These are phyloP conservation scores for Ceratocystis ficicola DNA, from an alignment of 2,329 filamentous ascomycete species.

Conservation along the genomic window DNA sequence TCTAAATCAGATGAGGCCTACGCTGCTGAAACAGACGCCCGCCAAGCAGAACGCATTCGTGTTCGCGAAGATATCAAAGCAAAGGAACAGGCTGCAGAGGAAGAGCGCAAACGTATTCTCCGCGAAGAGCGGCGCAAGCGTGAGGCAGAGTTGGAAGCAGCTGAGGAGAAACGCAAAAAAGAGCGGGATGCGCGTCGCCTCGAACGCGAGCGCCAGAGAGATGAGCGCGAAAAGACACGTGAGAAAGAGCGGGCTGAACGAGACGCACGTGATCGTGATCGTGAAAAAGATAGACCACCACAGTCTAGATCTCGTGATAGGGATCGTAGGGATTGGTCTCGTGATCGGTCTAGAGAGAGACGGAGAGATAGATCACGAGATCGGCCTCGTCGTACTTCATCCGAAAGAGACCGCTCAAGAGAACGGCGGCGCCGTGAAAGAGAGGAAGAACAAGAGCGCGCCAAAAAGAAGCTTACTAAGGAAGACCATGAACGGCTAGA, in stretches of 20 bases:
- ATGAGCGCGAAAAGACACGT: conserved; percentile 41
- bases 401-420: conserved; percentile 24
- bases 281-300: conserved; percentile 23
- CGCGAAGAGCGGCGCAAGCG: conserved; percentile 43
- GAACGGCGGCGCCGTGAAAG: conserved; percentile 29
- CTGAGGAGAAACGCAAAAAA: conserved; percentile 39
- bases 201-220: conserved; percentile 42
- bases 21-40: conserved; percentile 50
- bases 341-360: conserved; percentile 22
- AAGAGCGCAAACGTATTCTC: conserved; percentile 48
- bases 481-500: conserved; percentile 48
- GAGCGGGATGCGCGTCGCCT: conserved; percentile 40
- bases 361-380: conserved; percentile 23
- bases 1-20: conserved; percentile 65
- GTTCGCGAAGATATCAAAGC: conserved; percentile 48
- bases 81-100: conserved; percentile 48
- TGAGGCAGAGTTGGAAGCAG: conserved; percentile 39
- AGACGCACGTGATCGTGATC: conserved; percentile 28
- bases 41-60: conserved; percentile 48
- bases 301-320: conserved; percentile 10
- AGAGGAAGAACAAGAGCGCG: conserved; percentile 33
- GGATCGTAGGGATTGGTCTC: conserved; percentile 6
- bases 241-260: conserved; percentile 31
- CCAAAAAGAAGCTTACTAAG: conserved; percentile 44
- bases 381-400: conserved; percentile 16